Percentiles rank a stretch among this genome's conserved stretches.
phyloP scores from a whole-genome alignment of 2,329 filamentous ascomycete species.

The Colletotrichum sp. region DNA sequence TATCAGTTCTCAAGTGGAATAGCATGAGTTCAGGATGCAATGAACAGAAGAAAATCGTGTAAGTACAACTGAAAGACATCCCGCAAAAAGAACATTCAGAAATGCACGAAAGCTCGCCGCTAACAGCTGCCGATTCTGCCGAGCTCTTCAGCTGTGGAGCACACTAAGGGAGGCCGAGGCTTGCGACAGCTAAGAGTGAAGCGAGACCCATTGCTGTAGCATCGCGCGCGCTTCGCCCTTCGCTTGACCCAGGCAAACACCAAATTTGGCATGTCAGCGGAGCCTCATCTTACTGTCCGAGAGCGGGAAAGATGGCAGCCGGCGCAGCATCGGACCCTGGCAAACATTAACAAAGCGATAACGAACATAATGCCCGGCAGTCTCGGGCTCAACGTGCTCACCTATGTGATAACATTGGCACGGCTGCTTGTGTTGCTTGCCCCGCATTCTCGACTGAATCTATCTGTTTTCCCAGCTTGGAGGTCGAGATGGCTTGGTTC shows the following conservation, averaged over 20 bases:
- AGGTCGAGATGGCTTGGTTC: background rate
- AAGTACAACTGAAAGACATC: too few relatives aligned
- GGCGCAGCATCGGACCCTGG: background rate
- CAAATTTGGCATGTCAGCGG: background rate
- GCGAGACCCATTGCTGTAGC: background rate
- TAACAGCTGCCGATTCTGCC: background rate
- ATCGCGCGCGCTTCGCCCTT: background rate
- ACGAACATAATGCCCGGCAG: background rate
- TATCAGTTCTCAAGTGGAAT: too few relatives aligned
- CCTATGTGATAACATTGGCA: too few relatives aligned
- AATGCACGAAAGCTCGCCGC: too few relatives aligned
- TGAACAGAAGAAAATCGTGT: too few relatives aligned
- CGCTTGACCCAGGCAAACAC: background rate
- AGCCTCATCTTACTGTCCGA: background rate
- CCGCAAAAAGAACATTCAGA: too few relatives aligned
- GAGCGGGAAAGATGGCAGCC: background rate
- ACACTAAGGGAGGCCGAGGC: accelerated
- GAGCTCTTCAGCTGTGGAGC: background rate
- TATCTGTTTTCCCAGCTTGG: too few relatives aligned
- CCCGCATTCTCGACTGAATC: too few relatives aligned
- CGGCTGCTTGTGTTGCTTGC: too few relatives aligned
- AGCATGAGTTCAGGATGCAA: too few relatives aligned
- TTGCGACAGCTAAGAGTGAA: background rate
- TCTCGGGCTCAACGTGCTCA: background rate
- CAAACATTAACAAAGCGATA: background rate